Conservation (phyloP, 441 rosid species). For the Croton setiger region DNA sequence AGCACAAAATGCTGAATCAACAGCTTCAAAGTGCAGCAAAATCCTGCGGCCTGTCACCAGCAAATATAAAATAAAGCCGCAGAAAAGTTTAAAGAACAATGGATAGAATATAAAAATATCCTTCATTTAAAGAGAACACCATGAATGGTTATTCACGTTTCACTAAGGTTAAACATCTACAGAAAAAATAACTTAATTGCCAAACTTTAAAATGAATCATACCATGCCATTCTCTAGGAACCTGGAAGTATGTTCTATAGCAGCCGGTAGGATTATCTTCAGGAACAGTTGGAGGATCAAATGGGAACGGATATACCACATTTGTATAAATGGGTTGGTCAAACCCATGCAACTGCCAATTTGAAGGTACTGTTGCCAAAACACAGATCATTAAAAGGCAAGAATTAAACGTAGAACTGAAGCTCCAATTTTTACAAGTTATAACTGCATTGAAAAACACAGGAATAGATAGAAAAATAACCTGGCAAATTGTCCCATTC, state of each 20-base stretch:
- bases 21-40: conserved; percentile 94
- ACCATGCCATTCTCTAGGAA: conserved; percentile 93
- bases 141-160: no score
- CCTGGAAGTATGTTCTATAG: conserved; percentile 78
- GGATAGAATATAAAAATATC: no score
- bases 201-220: conserved; percentile 24
- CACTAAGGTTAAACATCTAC: no score
- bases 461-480: conserved; percentile 14
- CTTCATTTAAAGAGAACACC: no score
- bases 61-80: conserved; percentile 14
- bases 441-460: background rate
- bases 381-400: conserved; percentile 19
- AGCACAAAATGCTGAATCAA: conserved; percentile 92
- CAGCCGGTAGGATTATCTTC: conserved; percentile 94
- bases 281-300: conserved; percentile 85
- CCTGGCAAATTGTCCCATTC: conserved; percentile 83
- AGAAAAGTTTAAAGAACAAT: background rate
- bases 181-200: conserved; percentile 2
- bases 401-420: background rate
- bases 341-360: conserved; percentile 97
- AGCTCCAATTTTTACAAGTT: background rate
- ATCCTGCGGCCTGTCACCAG: conserved; percentile 77
- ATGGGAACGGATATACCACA: conserved; percentile 67
- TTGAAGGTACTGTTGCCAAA: conserved; percentile 87
- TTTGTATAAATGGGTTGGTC: conserved; percentile 94